These are phyloP conservation scores for Domatiomyces catenatus DNA, from an alignment of 2,329 filamentous ascomycete species.

Conservation along the genomic window DNA sequence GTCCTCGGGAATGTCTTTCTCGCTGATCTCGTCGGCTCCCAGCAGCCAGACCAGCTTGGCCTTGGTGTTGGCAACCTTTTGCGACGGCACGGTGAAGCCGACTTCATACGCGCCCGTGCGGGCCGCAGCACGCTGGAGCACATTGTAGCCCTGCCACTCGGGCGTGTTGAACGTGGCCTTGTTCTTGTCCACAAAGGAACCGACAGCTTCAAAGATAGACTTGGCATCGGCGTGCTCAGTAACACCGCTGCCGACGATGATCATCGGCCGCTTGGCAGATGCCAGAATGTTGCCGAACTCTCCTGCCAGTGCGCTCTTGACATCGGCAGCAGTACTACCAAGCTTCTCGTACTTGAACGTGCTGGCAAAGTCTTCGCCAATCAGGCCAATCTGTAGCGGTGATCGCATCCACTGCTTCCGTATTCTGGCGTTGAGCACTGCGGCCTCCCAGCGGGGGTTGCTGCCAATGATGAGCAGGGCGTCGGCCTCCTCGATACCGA, in stretches of 20 bases:
- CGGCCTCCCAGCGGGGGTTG: conserved; percentile 89
- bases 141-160: conserved; percentile 96
- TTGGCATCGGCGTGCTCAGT: conserved; percentile 85
- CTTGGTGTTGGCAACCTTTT: conserved; percentile 64
- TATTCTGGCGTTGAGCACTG: conserved; percentile 88
- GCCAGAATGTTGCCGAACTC: conserved; percentile 86
- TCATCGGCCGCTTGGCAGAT: conserved; percentile 82
- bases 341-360: conserved; percentile 94
- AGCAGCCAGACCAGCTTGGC: conserved; percentile 96
- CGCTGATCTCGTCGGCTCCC: conserved; percentile 78
- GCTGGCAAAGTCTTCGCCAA: conserved; percentile 81
- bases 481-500: conserved; percentile 86
- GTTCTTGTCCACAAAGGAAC: conserved; percentile 85
- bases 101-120: conserved; percentile 89
- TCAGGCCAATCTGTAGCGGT: conserved; percentile 78
- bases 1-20: conserved; percentile 79
- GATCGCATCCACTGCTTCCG: conserved; percentile 96
- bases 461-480: conserved; percentile 82
- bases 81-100: conserved; percentile 77
- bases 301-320: conserved; percentile 75
- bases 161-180: conserved; percentile 69
- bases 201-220: conserved; percentile 82
- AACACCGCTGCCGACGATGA: conserved; percentile 82
- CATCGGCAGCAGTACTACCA: conserved; percentile 58
- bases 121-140: conserved; percentile 85